Base-by-base conservation (phyloP, 331 rosid genomes). In the Cydonia oblonga region DNA sequence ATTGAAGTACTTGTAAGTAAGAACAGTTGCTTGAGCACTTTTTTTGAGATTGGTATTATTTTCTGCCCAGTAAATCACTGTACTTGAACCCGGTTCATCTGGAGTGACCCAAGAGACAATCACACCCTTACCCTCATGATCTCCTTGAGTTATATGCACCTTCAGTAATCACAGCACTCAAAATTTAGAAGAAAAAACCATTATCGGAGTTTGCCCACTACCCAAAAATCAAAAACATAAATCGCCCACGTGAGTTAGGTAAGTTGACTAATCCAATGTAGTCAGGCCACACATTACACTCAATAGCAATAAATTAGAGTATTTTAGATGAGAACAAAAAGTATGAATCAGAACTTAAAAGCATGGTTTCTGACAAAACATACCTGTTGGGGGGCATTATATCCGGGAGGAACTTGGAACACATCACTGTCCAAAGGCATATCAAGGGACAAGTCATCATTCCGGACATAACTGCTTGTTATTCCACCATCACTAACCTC, bases 371-470 rank as follows among this genome's bases (percentile, higher is more conserved):
- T 42, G 49, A 5, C 6, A 65, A 65, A 16, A 38, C 7, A 9
- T 19, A 86, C 90, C 90, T 86, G 90, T 70, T 86, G 87, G 10
- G 90, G 84, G 14, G 84, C 77, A 57, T 83, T 86, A 32, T 76
- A 80, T 24, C 85, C 87, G 1, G 84, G 82, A 52, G 87, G 84
- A 16, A 81, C 62, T 46, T 76, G 80, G 71, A 90, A 88, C 19
- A 88, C 96, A 5, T 86, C 92, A 67, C 89, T 88, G 75, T 90
- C 80, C 11, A 83, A 3, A 0, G 95, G 88, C 95, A 86, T 86
- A 69, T 90, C 96, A 23, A 59, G 54, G 6, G 83, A 82, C 9
- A 82, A 75, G 64, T 81, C 71, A 23, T 73, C 77, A 52, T 71
- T 76, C 66, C 92, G 79, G 10, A 85, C 72, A 66, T 76, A 86